Conservation (phyloP, 495 filamentous ascomycete genomes). For the Diplogelasinospora grovesii region DNA sequence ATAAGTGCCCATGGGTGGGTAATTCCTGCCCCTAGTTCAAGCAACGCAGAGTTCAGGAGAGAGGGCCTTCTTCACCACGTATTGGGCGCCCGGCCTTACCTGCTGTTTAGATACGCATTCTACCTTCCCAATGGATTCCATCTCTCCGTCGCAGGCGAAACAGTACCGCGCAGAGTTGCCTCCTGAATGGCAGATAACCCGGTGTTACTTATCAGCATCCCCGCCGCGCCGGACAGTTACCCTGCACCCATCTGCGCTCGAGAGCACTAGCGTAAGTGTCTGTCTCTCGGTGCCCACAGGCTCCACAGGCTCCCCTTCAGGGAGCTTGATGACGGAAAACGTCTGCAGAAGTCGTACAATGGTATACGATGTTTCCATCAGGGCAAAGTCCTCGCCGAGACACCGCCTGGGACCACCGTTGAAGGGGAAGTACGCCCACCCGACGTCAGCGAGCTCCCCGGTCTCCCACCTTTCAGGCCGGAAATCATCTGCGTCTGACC, state of each 20-base stretch:
- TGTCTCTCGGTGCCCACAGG: conserved; percentile 22
- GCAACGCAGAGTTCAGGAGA: too few species aligned
- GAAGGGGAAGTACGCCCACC: conserved; percentile 50
- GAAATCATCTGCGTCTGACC: conserved; percentile 41
- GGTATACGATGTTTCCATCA: conserved; percentile 33
- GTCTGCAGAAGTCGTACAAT: conserved; percentile 30
- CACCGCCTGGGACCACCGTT: conserved; percentile 44
- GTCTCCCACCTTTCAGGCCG: conserved; percentile 39
- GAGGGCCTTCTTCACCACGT: too few species aligned
- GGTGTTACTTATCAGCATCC: too few species aligned
- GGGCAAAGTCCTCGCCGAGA: conserved; percentile 35
- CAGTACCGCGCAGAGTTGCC: too few species aligned
- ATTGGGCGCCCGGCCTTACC: too few species aligned
- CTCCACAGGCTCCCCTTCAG: conserved; percentile 12
- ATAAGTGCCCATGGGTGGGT: too few species aligned
- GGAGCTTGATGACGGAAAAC: conserved; percentile 23
- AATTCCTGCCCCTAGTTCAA: too few species aligned
- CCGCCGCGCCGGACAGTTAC: too few species aligned
- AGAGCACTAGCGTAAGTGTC: conserved; percentile 20
- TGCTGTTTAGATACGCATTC: too few species aligned
- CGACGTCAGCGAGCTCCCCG: conserved; percentile 32
- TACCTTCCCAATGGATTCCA: too few species aligned
- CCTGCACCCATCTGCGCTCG: conserved; percentile 25
- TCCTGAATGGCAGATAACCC: too few species aligned
- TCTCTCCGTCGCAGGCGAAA: too few species aligned